Base-by-base conservation (phyloP, 2,329 filamentous ascomycete genomes). In the Nigrograna mackinnonii region DNA sequence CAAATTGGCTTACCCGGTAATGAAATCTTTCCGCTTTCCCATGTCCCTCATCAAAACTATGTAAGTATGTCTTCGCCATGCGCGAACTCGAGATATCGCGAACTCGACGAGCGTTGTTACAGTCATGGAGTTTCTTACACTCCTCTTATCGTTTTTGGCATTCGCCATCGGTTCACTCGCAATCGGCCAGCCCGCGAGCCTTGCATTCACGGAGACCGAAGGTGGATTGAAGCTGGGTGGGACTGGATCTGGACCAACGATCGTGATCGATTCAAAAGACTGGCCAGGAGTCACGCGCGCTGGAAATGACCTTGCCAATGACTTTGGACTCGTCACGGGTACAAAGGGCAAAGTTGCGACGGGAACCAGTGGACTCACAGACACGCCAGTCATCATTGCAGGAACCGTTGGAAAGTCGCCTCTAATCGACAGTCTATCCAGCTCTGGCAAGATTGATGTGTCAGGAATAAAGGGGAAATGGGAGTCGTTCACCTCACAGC, bases 251-350 rank as follows among this genome's bases (percentile, higher is more conserved):
- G 44, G 43, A 18, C 54, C 54, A 12, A 56, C 54, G 6, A 55
- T 63, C 5, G 42, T 58, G 6, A 58, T 63, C 22, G 58, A 60
- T 32, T 37, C 44, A 16, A 58, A 58, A 30, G 84, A 87, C 44
- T 84, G 79, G 70, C 80, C 79, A 69, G 84, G 83, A 35, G 84
- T 87, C 1, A 75, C 85, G 38, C 77, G 84, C 16, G 82, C 82
- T 4, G 84, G 81, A 1, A 76, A 80, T 21, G 84, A 87, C 59
- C 73, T 88, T 9, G 81, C 83, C 0, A 61, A 70, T 4, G 85
- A 88, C 62, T 85, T 88, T 67, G 83, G 83, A 5, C 78, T 81
- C 11, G 82, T 87, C 2, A 85, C 82, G 1, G 83, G 84, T 9
- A 76, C 67, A 4, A 85, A 85, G 58, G 77, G 82, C 43, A 80